Conservation (phyloP, 768 basidiomycete genomes). For the Rhizopogon rudus region DNA sequence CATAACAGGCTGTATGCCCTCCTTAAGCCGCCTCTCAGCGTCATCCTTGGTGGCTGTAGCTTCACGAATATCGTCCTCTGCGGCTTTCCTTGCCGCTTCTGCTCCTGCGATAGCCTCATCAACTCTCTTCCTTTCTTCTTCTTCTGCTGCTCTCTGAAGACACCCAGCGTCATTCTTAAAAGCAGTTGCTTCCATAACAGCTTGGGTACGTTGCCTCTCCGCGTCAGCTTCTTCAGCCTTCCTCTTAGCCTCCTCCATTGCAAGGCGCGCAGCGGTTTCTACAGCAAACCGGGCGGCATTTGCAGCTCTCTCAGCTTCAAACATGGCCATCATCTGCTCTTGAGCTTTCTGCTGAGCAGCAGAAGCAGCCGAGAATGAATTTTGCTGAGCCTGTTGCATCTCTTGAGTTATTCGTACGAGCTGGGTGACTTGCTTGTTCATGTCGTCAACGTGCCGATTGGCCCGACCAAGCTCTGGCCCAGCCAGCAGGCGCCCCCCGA, state of each 20-base stretch:
- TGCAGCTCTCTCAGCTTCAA: background rate
- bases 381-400: background rate
- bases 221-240: background rate
- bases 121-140: background rate
- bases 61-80: background rate
- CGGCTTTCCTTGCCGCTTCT: background rate
- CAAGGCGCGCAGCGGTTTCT: background rate
- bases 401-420: background rate
- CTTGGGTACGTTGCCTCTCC: background rate
- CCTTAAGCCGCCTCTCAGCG: slow-evolving; percentile 16
- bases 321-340: background rate
- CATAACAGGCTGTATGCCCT: slow-evolving; percentile 25
- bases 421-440: background rate
- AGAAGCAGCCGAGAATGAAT: background rate
- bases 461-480: background rate
- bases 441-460: background rate
- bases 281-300: background rate
- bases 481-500: background rate
- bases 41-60: background rate
- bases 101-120: background rate
- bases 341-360: background rate
- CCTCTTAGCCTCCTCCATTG: background rate
- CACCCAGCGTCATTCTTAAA: background rate
- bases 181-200: background rate
- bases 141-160: background rate